Evolutionary conservation across 805 yeast species (phyloP), one percentile per base, ranked within the genome.

Genomic region (Lipomyces yamanashiensis): DNA sequence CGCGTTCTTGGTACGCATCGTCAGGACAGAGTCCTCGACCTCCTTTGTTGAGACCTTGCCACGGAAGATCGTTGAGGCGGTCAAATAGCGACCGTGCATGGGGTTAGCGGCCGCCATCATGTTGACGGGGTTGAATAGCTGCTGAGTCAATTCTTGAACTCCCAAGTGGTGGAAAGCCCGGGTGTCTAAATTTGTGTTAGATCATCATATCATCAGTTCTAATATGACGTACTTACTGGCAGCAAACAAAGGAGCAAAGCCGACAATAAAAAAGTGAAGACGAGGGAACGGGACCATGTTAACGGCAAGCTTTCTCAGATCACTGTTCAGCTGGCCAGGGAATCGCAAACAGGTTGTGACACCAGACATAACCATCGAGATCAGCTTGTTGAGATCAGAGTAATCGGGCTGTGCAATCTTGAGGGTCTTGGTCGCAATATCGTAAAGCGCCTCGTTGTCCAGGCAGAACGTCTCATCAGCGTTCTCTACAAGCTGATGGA

Each of bases 41-140:
- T 92, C 97, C 78, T 90, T 90, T 61, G 89, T 89, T 19, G 96
- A 88, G 55, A 89, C 96, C 72, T 90, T 88, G 79, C 97, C 97
- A 78, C 97, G 86, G 82, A 90, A 92, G 81, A 92, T 89, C 17
- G 97, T 92, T 43, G 97, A 96, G 62, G 90, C 96, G 9, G 97
- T 90, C 76, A 92, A 82, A 78, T 92, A 92, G 76, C 96, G 85
- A 71, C 97, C 97, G 75, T 87, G 87, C 79, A 87, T 83, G 71
- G 97, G 96, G 78, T 92, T 92, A 21, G 93, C 85, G 54, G 96
- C 97, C 45, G 97, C 96, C 97, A 92, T 92, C 95, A 92, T 89
- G 78, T 90, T 92, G 76, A 85, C 88, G 61, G 96, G 84, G 76
- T 91, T 96, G 74, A 92, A 91, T 87, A 92, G 85, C 79, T 92